phyloP scores from a whole-genome alignment of 305 asterid species.

The Ajuga reptans region DNA sequence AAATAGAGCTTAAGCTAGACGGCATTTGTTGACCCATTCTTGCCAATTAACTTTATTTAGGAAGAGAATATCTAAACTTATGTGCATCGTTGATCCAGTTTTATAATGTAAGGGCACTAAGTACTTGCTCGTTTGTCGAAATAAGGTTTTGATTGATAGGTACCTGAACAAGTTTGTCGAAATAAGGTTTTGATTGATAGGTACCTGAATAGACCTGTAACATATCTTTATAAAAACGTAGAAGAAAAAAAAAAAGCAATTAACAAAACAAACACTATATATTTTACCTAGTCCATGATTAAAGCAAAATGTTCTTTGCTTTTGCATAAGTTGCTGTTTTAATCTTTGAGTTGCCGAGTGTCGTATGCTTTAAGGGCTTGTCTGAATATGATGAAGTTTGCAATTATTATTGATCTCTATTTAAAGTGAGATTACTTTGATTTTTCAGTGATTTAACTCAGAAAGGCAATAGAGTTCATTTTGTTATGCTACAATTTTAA shows the following conservation, averaged over 20 bases:
- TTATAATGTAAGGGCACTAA: not conserved
- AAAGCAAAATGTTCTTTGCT: not conserved
- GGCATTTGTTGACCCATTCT: not conserved
- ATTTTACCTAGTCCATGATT: not conserved
- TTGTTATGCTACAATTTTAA: not conserved
- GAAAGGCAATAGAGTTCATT: not conserved
- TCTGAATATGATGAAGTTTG: not conserved
- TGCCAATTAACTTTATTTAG: not conserved
- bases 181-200: not conserved
- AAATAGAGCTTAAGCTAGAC: conserved; percentile 8
- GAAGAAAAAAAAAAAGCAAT: not conserved
- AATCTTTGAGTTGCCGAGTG: not conserved
- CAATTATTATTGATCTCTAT: not conserved
- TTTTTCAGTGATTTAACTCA: not conserved
- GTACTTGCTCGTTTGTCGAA: not conserved
- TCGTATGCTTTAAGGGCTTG: not conserved
- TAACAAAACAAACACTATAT: not conserved
- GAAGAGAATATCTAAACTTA: not conserved
- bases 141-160: not conserved
- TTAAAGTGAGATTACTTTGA: not conserved
- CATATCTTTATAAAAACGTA: not conserved
- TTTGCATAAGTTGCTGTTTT: not conserved
- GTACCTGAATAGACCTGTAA: conserved; percentile 1
- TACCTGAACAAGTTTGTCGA: conserved; percentile 14
- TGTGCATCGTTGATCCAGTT: not conserved